phyloP scores from a whole-genome alignment of 441 rosid genomes.

The Syzygium malaccense region DNA sequence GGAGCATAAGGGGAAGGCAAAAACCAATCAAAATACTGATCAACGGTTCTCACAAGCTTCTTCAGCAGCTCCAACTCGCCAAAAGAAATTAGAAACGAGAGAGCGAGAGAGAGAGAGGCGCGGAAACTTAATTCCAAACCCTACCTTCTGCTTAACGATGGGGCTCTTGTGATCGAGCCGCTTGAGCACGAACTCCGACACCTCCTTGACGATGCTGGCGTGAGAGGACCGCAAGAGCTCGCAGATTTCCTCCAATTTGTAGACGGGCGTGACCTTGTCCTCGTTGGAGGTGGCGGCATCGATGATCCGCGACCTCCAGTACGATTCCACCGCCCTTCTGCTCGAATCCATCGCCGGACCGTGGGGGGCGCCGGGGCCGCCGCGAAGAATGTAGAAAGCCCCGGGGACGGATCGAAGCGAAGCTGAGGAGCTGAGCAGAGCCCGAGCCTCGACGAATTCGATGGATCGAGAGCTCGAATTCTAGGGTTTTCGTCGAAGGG shows the following conservation, averaged over 20 bases:
- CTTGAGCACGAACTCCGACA: constrained; percentile 73
- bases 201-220: constrained; percentile 76
- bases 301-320: constrained; percentile 93
- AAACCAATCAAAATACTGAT: background rate
- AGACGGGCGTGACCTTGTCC: constrained; percentile 89
- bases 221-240: constrained; percentile 88
- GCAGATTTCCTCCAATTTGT: constrained; percentile 89
- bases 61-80: background rate
- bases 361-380: background rate
- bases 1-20: background rate
- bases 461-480: background rate
- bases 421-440: background rate
- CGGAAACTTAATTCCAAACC: background rate
- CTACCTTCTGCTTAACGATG: constrained; percentile 91
- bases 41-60: background rate
- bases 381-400: background rate
- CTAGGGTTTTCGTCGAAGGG: background rate
- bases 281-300: constrained; percentile 90
- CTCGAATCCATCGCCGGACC: constrained; percentile 75
- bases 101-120: background rate
- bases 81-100: background rate
- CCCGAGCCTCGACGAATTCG: background rate
- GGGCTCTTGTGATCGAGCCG: constrained; percentile 93
- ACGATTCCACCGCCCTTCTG: constrained; percentile 98
- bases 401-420: background rate